Conservation (phyloP, 2,329 filamentous ascomycete genomes). For the Fusarium vanettenii region DNA sequence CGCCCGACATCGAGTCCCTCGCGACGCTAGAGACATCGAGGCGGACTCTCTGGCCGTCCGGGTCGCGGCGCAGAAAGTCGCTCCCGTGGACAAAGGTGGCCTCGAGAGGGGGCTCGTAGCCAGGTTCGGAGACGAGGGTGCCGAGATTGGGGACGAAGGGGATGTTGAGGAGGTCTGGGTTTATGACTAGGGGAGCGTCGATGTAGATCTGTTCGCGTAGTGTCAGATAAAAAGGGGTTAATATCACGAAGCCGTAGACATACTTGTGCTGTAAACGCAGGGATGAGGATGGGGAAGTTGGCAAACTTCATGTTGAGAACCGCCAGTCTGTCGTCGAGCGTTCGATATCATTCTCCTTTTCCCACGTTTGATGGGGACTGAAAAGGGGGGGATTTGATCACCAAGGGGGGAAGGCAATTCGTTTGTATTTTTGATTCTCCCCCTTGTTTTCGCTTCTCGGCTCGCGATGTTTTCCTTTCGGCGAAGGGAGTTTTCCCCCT, state of each 20-base stretch:
- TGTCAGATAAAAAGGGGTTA: neutral
- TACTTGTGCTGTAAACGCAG: constrained; percentile 53
- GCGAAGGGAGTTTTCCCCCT: neutral
- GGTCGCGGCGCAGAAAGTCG: constrained; percentile 55
- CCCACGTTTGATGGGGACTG: neutral
- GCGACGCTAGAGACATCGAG: constrained; percentile 53
- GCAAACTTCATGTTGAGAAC: constrained; percentile 45
- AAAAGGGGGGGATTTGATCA: neutral
- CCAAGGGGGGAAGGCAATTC: neutral
- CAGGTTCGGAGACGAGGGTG: constrained; percentile 50
- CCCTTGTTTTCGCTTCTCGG: neutral
- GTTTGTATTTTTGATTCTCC: neutral
- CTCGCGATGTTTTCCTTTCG: neutral
- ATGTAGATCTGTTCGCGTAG: constrained; percentile 47
- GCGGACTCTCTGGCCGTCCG: constrained; percentile 50
- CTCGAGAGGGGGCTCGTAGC: constrained; percentile 50
- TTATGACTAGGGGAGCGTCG: constrained; percentile 48
- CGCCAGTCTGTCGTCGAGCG: neutral
- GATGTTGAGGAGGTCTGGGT: constrained; percentile 48
- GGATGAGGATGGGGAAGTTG: constrained; percentile 51
- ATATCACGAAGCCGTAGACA: constrained; percentile 15
- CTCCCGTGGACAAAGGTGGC: constrained; percentile 53
- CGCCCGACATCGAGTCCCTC: constrained; percentile 45
- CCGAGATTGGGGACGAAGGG: constrained; percentile 46
- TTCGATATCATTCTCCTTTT: constrained; percentile 25